Base-by-base conservation (phyloP, 768 basidiomycete species). In the Ramaria sp. region DNA sequence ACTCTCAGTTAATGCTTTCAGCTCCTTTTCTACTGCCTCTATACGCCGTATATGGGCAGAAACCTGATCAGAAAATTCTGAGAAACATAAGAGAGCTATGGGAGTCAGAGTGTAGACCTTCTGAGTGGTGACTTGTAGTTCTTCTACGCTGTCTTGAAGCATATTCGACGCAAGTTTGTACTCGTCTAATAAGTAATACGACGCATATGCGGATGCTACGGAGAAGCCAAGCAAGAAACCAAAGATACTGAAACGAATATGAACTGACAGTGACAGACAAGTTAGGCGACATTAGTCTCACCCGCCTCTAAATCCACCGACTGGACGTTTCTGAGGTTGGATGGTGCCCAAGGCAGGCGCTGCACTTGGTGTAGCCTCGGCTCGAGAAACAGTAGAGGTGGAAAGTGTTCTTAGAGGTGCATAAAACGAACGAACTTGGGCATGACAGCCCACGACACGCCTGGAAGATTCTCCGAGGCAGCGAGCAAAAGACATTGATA, bases 211-310 rank as follows among this genome's bases (percentile, higher is more conserved):
- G 0, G 91, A 89, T 1, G 91, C 90, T 34, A 93, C 68, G 5
- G 92, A 92, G 71, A 95, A 94, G 1, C 91, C 93, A 60, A 93
- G 81, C 34, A 96, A 66, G 65, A 92, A 91, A 0, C 89, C 89
- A 39, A 91, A 76, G 52, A 91, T 79, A 48, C 88, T 91, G 60
- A 16, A 18, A 9, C 43, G 20, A 22, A 7, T n/a, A 37, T 48
- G 16, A 5, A 2, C 18, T 28, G 16, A 41, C n/a, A n/a, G n/a
- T 48, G 5, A 38, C 16, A 27, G 15, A n/a, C 22, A 25, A 22
- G 15, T 41, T 12, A 41, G 20, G 39, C 39, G 2, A 12, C 79
- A 59, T 79, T 42, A 50, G 36, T 64, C 68, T 58, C 56, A 72
- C 71, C 71, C 69, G 58, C 72, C 72, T 38, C 71, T 69, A 62